phyloP scores from a whole-genome alignment of 2,329 filamentous ascomycete species.

The Colletotrichum musicola region DNA sequence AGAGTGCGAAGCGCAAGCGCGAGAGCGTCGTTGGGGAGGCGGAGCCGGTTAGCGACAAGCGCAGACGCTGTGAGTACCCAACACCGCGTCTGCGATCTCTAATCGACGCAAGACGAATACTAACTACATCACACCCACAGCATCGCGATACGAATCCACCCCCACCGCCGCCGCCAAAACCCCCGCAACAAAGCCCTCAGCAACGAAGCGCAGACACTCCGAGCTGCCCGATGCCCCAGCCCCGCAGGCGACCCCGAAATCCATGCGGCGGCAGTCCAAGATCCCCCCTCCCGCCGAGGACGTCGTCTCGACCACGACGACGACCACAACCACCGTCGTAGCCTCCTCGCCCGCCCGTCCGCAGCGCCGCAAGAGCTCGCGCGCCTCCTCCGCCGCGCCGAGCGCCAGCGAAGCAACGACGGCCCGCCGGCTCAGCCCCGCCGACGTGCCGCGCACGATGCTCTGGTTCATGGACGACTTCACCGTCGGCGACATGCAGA shows the following conservation, averaged over 20 bases:
- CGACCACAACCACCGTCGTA: neutral
- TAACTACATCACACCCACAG: neutral
- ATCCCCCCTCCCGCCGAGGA: neutral
- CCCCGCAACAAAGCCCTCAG: conserved; percentile 13
- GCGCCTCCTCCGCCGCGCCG: conserved; percentile 1
- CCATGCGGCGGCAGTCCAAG: conserved; percentile 8
- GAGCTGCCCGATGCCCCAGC: conserved; percentile 4
- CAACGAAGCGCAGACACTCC: conserved; percentile 20
- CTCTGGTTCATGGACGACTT: conserved; percentile 39
- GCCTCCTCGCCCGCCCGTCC: conserved; percentile 11
- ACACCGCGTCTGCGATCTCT: neutral
- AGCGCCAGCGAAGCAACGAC: neutral
- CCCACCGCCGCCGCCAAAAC: conserved; percentile 7
- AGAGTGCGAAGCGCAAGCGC: conserved; percentile 24
- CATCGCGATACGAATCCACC: conserved; percentile 27
- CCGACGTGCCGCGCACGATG: conserved; percentile 34
- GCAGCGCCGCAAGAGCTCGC: conserved; percentile 14
- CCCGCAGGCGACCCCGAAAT: conserved; percentile 7
- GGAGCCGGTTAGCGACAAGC: conserved; percentile 13
- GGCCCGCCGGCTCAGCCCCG: conserved; percentile 23
- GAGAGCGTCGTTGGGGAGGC: conserved; percentile 24
- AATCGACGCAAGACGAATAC: neutral
- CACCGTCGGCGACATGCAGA: conserved; percentile 37
- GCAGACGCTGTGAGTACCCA: conserved; percentile 25
- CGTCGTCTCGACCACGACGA: too few relatives aligned